A percentile compares a stretch with the other conserved stretches of the same genome.
Conservation (phyloP, 352 stramenopile species). For the Phytophthora podocarpi region DNA sequence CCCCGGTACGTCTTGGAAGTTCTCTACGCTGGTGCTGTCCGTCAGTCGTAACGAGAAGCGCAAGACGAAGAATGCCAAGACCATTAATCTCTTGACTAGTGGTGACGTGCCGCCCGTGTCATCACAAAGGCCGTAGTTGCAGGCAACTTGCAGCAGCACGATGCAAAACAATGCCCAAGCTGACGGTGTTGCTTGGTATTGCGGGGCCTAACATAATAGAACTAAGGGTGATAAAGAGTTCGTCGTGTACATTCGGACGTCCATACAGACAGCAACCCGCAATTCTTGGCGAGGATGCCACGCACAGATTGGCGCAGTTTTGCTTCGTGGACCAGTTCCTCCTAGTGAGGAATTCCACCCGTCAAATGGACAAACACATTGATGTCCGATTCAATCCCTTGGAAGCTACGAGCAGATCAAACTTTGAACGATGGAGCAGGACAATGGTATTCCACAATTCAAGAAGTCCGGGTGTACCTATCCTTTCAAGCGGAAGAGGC, state of each 20-base stretch:
- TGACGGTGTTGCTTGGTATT: background rate
- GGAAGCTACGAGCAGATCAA: background rate
- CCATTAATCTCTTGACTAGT: constrained; percentile 55
- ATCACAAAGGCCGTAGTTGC: background rate
- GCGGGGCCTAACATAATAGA: constrained; percentile 17
- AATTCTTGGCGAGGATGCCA: background rate
- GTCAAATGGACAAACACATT: background rate
- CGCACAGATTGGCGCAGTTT: too few species aligned
- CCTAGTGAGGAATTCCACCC: background rate
- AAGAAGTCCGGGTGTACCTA: constrained; percentile 5
- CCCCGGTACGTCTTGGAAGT: constrained; percentile 75
- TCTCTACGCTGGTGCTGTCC: constrained; percentile 71
- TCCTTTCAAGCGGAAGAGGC: too few species aligned
- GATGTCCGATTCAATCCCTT: constrained; percentile 1
- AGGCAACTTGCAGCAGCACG: too few species aligned
- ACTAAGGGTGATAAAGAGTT: too few species aligned
- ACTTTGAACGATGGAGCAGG: constrained; percentile 5
- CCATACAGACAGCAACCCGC: constrained; percentile 10
- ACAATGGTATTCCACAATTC: too few species aligned
- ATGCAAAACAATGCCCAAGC: too few species aligned
- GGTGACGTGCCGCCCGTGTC: constrained; percentile 20
- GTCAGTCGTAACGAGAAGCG: constrained; percentile 64
- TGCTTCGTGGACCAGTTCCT: too few species aligned
- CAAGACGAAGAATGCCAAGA: constrained; percentile 70
- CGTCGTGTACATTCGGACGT: too few species aligned